Evolutionary conservation across 345 rosid genomes (phyloP).

Genomic region (Arabidopsis suecica): DNA sequence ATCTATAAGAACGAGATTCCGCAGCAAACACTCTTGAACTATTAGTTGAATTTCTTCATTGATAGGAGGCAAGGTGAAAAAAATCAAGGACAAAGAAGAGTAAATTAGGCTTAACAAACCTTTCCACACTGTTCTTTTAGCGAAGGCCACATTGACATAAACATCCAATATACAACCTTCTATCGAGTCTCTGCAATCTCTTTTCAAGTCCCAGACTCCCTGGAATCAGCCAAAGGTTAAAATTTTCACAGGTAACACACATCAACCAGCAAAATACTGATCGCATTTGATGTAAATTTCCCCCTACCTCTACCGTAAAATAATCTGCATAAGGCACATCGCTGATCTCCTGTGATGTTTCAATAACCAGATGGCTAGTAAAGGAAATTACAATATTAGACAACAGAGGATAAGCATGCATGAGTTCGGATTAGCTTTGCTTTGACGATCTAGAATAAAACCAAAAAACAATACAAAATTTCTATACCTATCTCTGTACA

Average conservation of each 20-base stretch:
- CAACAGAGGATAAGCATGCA: constrained; percentile 21
- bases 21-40: neutral
- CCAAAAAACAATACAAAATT: neutral
- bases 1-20: constrained; percentile 8
- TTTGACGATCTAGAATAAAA: constrained; percentile 16
- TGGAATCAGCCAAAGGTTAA: constrained; percentile 38
- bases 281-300: constrained; percentile 15
- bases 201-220: constrained; percentile 85
- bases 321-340: constrained; percentile 93
- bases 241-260: constrained; percentile 5
- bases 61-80: constrained; percentile 4
- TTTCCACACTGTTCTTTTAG: constrained; percentile 89
- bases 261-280: constrained; percentile 20
- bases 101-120: constrained; percentile 52
- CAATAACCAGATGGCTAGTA: constrained; percentile 77
- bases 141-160: constrained; percentile 79
- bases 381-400: constrained; percentile 38
- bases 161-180: constrained; percentile 72
- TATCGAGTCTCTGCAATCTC: constrained; percentile 56
- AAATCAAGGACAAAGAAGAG: constrained; percentile 6
- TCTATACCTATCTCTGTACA: constrained; percentile 75
- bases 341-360: constrained; percentile 83
- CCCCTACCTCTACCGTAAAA: constrained; percentile 85
- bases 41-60: neutral
- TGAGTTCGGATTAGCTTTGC: constrained; percentile 31